Base-by-base conservation (phyloP, 129 eudicot genomes). In the Daucus carota region DNA sequence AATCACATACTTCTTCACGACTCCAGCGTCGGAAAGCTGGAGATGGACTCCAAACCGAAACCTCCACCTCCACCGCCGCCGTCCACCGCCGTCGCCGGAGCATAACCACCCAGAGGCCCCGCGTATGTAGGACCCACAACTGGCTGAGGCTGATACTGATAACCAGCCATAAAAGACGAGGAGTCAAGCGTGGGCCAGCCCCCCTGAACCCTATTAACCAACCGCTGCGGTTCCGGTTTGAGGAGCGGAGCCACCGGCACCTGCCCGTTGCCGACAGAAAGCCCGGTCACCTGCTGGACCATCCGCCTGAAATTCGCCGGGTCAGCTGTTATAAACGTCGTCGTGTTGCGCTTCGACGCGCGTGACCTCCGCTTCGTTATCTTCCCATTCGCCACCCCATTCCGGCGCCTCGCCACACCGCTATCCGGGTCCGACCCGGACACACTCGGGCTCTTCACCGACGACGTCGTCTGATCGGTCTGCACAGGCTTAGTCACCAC, bases 201-300 rank as follows among this genome's bases (percentile, higher is more conserved):
- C 6, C 84, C 89, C 50, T 82, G 88, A 52, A 86, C 31, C 73
- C 87, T 78, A 41, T 78, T 42, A 36, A 83, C 79, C 11, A 65
- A 75, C 4, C 96, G 80, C 36, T 83, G 85, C 0, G 98, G 91
- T 70, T 90, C 91, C 67, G 98, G 98, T 74, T 87, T 93, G 59
- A 87, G 34, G 62, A 87, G 77, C 5, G 83, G 42, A 3, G 82
- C 76, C 69, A 75, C 86, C 77, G 88, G 59, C 78, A 82, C 5
- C 76, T 77, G 88, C 1, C 83, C 82, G 73, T 67, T 40, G 14
- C 83, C 71, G 9, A 86, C 42, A 40, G 82, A 82, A 17, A 80
- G 82, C 5, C 98, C 98, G 22, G 98, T 94, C 20, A 94, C 93
- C 72, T 94, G 87, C 90, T 94, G 98, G 45, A 94, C 98, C 93